Percentiles rank a stretch among this genome's conserved stretches.
Conservation (phyloP, 2,329 filamentous ascomycete species). For the Aspergillus hortae region DNA sequence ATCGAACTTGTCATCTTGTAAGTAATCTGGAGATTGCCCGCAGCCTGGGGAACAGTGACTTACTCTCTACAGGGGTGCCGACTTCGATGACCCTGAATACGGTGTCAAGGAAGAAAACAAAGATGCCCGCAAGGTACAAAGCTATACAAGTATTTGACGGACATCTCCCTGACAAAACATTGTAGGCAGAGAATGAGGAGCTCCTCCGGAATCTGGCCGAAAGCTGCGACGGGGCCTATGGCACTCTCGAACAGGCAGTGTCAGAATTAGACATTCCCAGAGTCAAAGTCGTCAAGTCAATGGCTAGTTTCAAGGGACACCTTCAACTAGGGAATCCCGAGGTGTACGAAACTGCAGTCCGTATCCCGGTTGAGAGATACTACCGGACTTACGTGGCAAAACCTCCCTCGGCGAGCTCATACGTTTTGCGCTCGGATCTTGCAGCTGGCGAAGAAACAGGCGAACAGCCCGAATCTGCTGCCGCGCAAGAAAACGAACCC, state of each 20-base stretch:
- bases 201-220: slow-evolving; percentile 63
- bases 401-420: slow-evolving; percentile 72
- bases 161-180: slow-evolving; percentile 8
- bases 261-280: slow-evolving; percentile 73
- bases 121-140: slow-evolving; percentile 59
- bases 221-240: slow-evolving; percentile 68
- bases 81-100: slow-evolving; percentile 88
- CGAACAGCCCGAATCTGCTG: slow-evolving; percentile 52
- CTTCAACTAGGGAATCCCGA: slow-evolving; percentile 75
- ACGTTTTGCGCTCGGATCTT: slow-evolving; percentile 55
- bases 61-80: slow-evolving; percentile 63
- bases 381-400: slow-evolving; percentile 77
- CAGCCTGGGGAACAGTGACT: slow-evolving; percentile 12
- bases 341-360: slow-evolving; percentile 70
- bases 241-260: slow-evolving; percentile 83
- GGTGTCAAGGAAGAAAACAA: slow-evolving; percentile 93
- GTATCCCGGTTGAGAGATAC: slow-evolving; percentile 86
- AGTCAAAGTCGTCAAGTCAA: slow-evolving; percentile 70
- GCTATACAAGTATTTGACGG: neutral
- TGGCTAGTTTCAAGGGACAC: slow-evolving; percentile 73
- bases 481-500: slow-evolving; percentile 30
- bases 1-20: slow-evolving; percentile 79
- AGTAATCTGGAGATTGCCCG: slow-evolving; percentile 31
- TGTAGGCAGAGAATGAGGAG: slow-evolving; percentile 66
- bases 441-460: slow-evolving; percentile 48